Conservation (phyloP, 2,329 filamentous ascomycete species). For the Harringtonia lauricola region DNA sequence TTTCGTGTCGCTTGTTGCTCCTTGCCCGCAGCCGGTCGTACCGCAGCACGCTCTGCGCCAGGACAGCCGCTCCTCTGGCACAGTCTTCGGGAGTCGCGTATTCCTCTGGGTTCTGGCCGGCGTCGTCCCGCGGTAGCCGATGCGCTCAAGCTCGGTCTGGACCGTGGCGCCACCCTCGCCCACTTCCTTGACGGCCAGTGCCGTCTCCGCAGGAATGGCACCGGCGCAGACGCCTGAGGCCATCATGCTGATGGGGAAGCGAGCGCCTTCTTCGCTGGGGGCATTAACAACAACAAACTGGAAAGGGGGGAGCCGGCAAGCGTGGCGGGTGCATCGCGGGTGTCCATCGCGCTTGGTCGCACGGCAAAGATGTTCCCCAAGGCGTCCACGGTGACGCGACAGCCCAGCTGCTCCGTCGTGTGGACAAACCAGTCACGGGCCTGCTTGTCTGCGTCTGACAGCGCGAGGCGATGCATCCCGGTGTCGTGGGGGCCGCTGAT, state of each 20-base stretch:
- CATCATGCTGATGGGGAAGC: constrained; percentile 67
- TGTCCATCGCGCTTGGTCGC: constrained; percentile 45
- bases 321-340: constrained; percentile 53
- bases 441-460: constrained; percentile 60
- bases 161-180: constrained; percentile 43
- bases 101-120: constrained; percentile 53
- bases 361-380: constrained; percentile 82
- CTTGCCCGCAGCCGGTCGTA: constrained; percentile 14
- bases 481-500: constrained; percentile 46
- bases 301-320: constrained; percentile 68
- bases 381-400: constrained; percentile 54
- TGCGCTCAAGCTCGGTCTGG: constrained; percentile 58
- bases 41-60: constrained; percentile 23
- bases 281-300: constrained; percentile 34
- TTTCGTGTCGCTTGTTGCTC: too few species aligned
- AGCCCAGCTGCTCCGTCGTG: constrained; percentile 51
- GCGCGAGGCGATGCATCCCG: constrained; percentile 65
- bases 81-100: constrained; percentile 51
- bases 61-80: constrained; percentile 38
- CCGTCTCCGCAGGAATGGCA: constrained; percentile 47
- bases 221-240: constrained; percentile 69
- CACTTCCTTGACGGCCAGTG: constrained; percentile 52
- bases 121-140: constrained; percentile 54
- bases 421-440: constrained; percentile 67
- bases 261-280: constrained; percentile 64